Conservation (phyloP, 2,329 filamentous ascomycete species). For the Penicillium brasilianum region DNA sequence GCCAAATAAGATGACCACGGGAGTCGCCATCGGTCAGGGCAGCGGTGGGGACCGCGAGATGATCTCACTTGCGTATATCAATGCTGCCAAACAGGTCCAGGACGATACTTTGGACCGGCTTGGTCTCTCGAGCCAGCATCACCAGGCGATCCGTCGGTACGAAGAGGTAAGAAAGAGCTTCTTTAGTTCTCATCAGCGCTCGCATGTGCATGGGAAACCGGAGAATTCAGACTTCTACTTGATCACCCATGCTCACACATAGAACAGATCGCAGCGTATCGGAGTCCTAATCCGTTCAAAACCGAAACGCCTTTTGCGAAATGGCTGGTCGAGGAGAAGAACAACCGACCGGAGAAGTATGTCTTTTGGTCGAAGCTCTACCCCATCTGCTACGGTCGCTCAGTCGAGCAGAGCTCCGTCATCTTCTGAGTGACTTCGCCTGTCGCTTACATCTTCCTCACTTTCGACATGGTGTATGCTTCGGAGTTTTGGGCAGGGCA, state of each 20-base stretch:
- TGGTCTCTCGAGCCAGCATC: constrained; percentile 33
- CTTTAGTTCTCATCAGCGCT: not conserved
- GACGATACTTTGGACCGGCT: constrained; percentile 31
- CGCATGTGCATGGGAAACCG: not conserved
- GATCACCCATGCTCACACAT: not conserved
- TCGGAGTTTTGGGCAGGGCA: not conserved
- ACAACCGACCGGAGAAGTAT: constrained; percentile 31
- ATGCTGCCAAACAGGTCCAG: constrained; percentile 34
- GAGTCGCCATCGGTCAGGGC: constrained; percentile 26
- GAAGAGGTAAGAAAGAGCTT: constrained; percentile 30
- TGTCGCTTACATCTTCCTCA: not conserved
- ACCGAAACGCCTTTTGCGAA: constrained; percentile 39
- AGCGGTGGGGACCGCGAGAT: constrained; percentile 24
- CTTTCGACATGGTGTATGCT: not conserved
- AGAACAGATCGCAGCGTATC: constrained; percentile 35
- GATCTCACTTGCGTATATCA: constrained; percentile 32
- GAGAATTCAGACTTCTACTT: not conserved
- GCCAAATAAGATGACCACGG: constrained; percentile 29
- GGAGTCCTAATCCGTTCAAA: constrained; percentile 36
- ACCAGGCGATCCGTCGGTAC: constrained; percentile 37
- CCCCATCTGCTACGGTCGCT: constrained; percentile 40
- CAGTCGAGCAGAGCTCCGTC: constrained; percentile 35
- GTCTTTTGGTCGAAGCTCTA: constrained; percentile 41
- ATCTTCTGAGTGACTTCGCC: constrained; percentile 24
- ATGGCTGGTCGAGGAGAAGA: constrained; percentile 37